Evolutionary conservation across 2,329 filamentous ascomycete genomes (phyloP).

Genomic region (Cercospora sesami): DNA sequence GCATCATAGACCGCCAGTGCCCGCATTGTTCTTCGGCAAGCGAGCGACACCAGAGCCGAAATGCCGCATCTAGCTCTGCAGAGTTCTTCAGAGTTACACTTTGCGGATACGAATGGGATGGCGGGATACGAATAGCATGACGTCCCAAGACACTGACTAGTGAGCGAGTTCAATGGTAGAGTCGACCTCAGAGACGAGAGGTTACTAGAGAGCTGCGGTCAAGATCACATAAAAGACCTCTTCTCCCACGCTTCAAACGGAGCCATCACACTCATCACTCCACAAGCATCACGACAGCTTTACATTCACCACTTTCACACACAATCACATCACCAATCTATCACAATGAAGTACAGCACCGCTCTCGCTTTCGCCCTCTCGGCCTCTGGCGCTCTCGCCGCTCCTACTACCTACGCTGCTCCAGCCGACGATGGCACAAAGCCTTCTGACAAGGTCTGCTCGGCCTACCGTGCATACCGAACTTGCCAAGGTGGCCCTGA

Average conservation of each 20-base stretch:
- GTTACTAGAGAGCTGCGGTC: background rate
- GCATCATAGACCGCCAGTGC: background rate
- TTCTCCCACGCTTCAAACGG: background rate
- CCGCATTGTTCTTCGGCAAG: background rate
- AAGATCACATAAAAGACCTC: background rate
- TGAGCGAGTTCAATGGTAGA: background rate
- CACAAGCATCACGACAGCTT: background rate
- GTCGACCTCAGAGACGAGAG: background rate
- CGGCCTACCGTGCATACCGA: background rate
- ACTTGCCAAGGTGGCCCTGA: background rate
- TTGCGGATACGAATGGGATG: background rate
- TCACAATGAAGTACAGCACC: conserved; percentile 24
- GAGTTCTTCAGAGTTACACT: background rate
- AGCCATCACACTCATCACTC: background rate
- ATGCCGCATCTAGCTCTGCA: background rate
- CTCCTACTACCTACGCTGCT: conserved; percentile 5
- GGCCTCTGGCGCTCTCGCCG: conserved; percentile 17
- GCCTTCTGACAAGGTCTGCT: background rate
- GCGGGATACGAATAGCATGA: conserved; percentile 7
- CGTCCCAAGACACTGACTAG: conserved; percentile 2
- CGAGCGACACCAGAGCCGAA: background rate
- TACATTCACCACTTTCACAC: background rate
- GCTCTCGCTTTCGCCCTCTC: conserved; percentile 21
- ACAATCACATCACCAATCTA: background rate
- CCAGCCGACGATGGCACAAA: conserved; percentile 6